A percentile compares a stretch with the other conserved stretches of the same genome.
These are phyloP conservation scores for Trichoderma erinaceum DNA, from an alignment of 495 filamentous ascomycete genomes.

Conservation along the genomic window DNA sequence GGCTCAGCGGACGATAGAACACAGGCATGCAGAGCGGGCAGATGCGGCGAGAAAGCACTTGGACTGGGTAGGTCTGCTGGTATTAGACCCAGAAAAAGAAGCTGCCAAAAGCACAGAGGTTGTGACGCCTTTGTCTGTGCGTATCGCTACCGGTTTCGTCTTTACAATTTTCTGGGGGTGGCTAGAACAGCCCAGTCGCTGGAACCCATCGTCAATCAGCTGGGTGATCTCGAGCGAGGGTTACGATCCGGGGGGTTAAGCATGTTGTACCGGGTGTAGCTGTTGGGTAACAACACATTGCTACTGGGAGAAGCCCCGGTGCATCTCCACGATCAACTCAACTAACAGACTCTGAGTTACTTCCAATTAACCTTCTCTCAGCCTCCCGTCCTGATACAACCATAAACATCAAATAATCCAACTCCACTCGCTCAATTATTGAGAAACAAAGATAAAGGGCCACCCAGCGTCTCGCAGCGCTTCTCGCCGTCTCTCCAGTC, in stretches of 20 bases:
- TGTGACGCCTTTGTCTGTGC: not conserved
- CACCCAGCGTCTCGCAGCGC: not conserved
- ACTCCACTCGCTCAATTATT: too few species aligned
- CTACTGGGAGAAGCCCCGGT: not conserved
- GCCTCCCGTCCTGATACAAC: not conserved
- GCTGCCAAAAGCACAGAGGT: not conserved
- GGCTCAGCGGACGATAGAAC: not conserved
- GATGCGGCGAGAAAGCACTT: not conserved
- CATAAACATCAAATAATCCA: not conserved
- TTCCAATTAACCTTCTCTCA: conserved; percentile 8
- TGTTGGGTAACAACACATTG: not conserved
- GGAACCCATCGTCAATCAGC: not conserved
- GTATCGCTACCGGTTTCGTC: not conserved
- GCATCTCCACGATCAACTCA: not conserved
- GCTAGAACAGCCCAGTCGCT: not conserved
- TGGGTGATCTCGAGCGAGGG: not conserved
- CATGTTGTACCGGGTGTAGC: not conserved
- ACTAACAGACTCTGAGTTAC: not conserved
- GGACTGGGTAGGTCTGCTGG: not conserved
- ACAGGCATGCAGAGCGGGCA: not conserved
- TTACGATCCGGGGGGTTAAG: not conserved
- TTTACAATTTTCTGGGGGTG: not conserved
- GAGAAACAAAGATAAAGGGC: not conserved
- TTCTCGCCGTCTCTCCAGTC: not conserved
- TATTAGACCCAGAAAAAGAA: not conserved